Evolutionary conservation across 768 basidiomycete genomes (phyloP), one percentile per base, ranked within the genome.

Genomic region (Paxillus involutus): DNA sequence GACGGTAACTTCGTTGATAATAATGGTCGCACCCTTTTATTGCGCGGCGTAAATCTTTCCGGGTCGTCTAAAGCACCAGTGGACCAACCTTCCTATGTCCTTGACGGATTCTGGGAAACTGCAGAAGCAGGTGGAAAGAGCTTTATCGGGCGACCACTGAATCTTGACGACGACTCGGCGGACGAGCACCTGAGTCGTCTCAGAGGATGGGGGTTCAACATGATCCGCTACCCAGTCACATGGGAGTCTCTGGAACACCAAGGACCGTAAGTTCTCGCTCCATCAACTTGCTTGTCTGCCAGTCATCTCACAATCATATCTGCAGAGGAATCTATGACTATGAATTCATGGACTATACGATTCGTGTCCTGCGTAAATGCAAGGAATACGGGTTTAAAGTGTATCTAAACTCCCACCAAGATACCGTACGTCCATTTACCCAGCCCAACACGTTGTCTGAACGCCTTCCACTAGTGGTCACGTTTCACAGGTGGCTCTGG

Each of bases 401-500:
- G 12, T 97, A 85, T 71, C 85, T 99, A 76, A 94, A 98, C 63
- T 94, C 96, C 6, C 96, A 99, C 70, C 97, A 99, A 70, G 96
- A 99, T 64, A 81, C 83, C 40, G 95, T 97, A 67, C 66, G 93
- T 82, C 2, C 19, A 10, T 19, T 10, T 21, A 17, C 30, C 9
- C 36, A 37, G 41, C 6, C 41, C 24, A 40, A 32, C 26, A 33
- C 49, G 58, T 36, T n/a, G 26, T 17, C 21, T 57, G 59, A 47
- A 52, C 17, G 0, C 1, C 0, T 21, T 26, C 30, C 17, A 1
- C 4, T 61, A 96, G 90, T 98, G 94, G 89, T 96, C 94, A 2
- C 90, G 96, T 42, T 96, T 93, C 75, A 88, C 89, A 16, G 93
- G 94, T 17, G 96, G 96, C 8, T 94, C 92, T 4, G 95, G 95